Base-by-base conservation (phyloP, 2,329 filamentous ascomycete species). In the Furcasterigmium furcatum region DNA sequence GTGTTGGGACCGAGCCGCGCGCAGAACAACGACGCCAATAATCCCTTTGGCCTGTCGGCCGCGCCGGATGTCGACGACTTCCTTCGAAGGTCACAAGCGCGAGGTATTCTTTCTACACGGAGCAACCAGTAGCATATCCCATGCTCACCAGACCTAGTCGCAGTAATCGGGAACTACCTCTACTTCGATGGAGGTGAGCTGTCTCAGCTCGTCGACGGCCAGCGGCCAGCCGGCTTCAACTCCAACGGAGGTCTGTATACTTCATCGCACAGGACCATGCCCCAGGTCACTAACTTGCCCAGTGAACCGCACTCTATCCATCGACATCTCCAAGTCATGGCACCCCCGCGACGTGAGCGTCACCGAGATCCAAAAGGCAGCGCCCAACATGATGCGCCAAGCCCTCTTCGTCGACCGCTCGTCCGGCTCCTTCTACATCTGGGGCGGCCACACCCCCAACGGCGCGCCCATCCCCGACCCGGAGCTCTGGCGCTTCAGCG, bases 141-240 rank as follows among this genome's bases (percentile, higher is more conserved):
- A n/a, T n/a, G n/a, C n/a, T n/a, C n/a, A n/a, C n/a, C n/a, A n/a
- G n/a, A n/a, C n/a, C n/a, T n/a, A 47, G 38, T 18, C 39, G 35
- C 44, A 5, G 56, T 62, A 14, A 45, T 68, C 13, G 63, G 63
- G 10, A 57, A 67, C 44, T 64, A 64, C 36, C 47, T 64, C 32
- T 70, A 67, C 43, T 59, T 68, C 38, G 64, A 70, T 43, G 66
- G 65, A 41, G 67, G 66, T 16, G 58, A 63, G 47, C 42, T 65
- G 3, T 63, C 55, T 3, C 54, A 57, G 29, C 50, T 49, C n/a
- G n/a, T n/a, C n/a, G 20, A 53, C 2, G 7, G 4, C 8, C 13
- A 32, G 9, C 30, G 47, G 55, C 20, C 44, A n/a, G n/a, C 46
- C 49, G 43, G 45, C 38, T 52, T 52, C 34, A 49, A 53, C 14